These are phyloP conservation scores for Hygrophorus russula DNA, from an alignment of 768 basidiomycete genomes.

Conservation along the genomic window DNA sequence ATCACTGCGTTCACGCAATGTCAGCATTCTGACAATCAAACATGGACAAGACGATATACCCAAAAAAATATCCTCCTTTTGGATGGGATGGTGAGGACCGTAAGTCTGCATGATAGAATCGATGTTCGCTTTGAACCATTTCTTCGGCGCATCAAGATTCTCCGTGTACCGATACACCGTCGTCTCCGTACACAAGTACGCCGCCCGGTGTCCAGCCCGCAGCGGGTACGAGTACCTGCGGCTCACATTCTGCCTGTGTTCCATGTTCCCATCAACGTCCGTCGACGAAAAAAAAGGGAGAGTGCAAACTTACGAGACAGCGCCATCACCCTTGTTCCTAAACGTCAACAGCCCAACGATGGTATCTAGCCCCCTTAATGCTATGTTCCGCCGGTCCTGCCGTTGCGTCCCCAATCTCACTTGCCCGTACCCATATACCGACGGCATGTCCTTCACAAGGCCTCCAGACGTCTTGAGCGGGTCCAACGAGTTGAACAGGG, in stretches of 20 bases:
- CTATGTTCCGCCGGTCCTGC: constrained; percentile 46
- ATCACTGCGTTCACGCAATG: constrained; percentile 30
- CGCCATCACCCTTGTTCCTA: constrained; percentile 21
- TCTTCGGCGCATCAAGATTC: constrained; percentile 48
- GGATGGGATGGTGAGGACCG: constrained; percentile 33
- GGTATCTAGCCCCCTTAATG: constrained; percentile 47
- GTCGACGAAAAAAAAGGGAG: constrained; percentile 6
- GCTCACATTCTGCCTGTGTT: constrained; percentile 29
- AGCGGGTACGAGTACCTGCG: constrained; percentile 51
- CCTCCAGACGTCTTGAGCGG: constrained; percentile 36
- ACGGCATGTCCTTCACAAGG: constrained; percentile 36
- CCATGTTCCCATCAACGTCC: background rate
- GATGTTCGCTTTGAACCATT: constrained; percentile 65
- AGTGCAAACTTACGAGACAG: constrained; percentile 26
- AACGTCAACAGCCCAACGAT: constrained; percentile 40
- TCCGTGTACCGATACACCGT: constrained; percentile 61
- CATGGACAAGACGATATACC: constrained; percentile 18
- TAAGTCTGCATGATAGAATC: constrained; percentile 51
- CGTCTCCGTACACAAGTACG: constrained; percentile 58
- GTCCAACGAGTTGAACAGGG: constrained; percentile 58
- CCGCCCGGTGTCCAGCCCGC: constrained; percentile 51
- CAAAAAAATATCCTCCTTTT: constrained; percentile 48
- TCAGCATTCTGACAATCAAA: background rate
- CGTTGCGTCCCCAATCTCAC: constrained; percentile 35
- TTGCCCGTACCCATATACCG: constrained; percentile 55